Conservation (phyloP, 805 yeast genomes). For the Vanderwaltozyma tropicalis region DNA sequence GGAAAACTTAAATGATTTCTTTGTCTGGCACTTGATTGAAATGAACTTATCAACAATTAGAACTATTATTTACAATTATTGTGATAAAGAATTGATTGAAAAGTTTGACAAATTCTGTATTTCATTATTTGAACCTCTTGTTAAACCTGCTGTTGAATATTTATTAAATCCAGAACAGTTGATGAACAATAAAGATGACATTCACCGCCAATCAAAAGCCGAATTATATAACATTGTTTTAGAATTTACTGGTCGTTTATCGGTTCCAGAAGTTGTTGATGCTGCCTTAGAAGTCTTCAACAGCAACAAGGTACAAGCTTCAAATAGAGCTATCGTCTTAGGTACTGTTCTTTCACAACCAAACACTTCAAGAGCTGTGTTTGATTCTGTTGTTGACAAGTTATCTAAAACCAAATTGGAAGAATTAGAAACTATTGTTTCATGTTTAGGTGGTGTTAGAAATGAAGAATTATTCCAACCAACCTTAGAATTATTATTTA, state of each 20-base stretch:
- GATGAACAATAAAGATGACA: conserved; percentile 24
- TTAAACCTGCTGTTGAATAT: conserved; percentile 31
- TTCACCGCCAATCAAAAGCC: conserved; percentile 22
- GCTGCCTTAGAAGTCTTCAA: conserved; percentile 4
- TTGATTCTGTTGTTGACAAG: conserved; percentile 32
- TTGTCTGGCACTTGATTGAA: conserved; percentile 36
- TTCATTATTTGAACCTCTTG: conserved; percentile 41
- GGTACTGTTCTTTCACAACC: conserved; percentile 34
- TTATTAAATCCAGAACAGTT: conserved; percentile 20
- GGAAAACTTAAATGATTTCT: conserved; percentile 10
- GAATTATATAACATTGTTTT: conserved; percentile 20
- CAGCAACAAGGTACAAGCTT: conserved; percentile 1
- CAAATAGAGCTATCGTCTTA: conserved; percentile 31
- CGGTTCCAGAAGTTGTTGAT: conserved; percentile 6
- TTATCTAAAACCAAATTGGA: conserved; percentile 37
- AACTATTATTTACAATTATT: conserved; percentile 4
- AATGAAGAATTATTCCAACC: conserved; percentile 28
- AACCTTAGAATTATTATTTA: conserved; percentile 31
- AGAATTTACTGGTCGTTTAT: conserved; percentile 6
- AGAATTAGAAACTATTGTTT: conserved; percentile 43
- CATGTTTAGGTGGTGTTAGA: conserved; percentile 38
- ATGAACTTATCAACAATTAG: conserved; percentile 7
- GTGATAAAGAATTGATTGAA: conserved; percentile 17
- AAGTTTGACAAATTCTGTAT: conserved; percentile 13
- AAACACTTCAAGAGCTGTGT: conserved; percentile 22